These are phyloP conservation scores for Diaporthe amygdali DNA, from an alignment of 2,329 filamentous ascomycete genomes.

Conservation along the genomic window DNA sequence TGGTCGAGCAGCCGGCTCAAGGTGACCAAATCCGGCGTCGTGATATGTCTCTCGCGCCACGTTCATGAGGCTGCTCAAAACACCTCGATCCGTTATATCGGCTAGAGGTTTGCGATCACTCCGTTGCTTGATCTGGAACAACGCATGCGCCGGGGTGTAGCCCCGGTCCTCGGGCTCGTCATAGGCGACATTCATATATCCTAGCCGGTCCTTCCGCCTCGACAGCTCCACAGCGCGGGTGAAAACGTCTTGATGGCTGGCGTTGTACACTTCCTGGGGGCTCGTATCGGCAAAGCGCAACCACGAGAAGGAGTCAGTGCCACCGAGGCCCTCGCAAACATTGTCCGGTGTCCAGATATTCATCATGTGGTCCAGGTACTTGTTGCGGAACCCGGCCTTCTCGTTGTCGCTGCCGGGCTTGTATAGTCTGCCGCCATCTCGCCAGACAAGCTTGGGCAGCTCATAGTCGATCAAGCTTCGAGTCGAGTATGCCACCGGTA, in stretches of 20 bases:
- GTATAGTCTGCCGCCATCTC: slow-evolving; percentile 77
- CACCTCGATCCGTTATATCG: slow-evolving; percentile 73
- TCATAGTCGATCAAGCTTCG: slow-evolving; percentile 85
- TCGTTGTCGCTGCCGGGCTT: slow-evolving; percentile 75
- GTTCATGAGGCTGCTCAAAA: slow-evolving; percentile 78
- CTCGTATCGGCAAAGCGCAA: slow-evolving; percentile 85
- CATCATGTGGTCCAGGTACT: slow-evolving; percentile 80
- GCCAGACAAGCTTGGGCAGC: slow-evolving; percentile 81
- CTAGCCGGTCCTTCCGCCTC: slow-evolving; percentile 63
- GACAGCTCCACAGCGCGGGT: slow-evolving; percentile 71
- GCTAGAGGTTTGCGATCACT: slow-evolving; percentile 70
- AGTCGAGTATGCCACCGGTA: slow-evolving; percentile 86
- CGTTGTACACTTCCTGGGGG: slow-evolving; percentile 71
- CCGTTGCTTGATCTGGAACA: slow-evolving; percentile 81
- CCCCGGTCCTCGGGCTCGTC: slow-evolving; percentile 65
- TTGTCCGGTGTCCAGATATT: slow-evolving; percentile 89
- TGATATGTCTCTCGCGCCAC: slow-evolving; percentile 71
- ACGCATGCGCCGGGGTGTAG: slow-evolving; percentile 74
- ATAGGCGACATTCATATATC: slow-evolving; percentile 72
- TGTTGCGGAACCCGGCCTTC: slow-evolving; percentile 79
- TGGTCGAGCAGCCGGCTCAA: slow-evolving; percentile 84
- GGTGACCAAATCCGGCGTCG: slow-evolving; percentile 73
- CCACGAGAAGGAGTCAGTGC: slow-evolving; percentile 81
- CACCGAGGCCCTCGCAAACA: slow-evolving; percentile 66
- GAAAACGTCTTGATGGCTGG: slow-evolving; percentile 74